Evolutionary conservation across 495 filamentous ascomycete genomes (phyloP).

Genomic region (Penicillium flavigenum): DNA sequence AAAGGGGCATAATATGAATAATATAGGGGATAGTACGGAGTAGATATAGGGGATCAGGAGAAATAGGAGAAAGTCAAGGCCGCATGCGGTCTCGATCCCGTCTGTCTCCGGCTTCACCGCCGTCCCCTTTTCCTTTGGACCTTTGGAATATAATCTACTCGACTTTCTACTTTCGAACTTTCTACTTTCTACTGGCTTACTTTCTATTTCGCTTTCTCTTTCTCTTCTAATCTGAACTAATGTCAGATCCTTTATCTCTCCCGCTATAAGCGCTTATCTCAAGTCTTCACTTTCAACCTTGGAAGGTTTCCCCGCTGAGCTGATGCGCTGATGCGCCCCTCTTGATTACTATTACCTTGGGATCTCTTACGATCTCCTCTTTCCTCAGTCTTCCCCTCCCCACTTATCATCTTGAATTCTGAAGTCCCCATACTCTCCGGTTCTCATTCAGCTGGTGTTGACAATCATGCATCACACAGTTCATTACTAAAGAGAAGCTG

Average conservation of each 20-base stretch:
- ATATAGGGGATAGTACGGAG: no score
- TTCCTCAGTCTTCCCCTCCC: no score
- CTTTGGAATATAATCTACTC: not conserved
- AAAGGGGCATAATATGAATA: not conserved
- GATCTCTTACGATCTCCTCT: not conserved
- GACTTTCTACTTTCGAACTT: not conserved
- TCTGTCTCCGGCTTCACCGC: conserved; percentile 16
- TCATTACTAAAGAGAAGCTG: conserved; percentile 14
- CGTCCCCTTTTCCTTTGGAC: conserved; percentile 12
- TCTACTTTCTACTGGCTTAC: not conserved
- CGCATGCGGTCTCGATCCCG: conserved; percentile 25
- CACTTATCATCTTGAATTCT: conserved; percentile 1
- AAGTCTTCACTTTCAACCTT: not conserved
- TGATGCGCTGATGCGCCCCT: conserved; percentile 1
- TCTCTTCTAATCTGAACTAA: not conserved
- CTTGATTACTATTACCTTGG: not conserved
- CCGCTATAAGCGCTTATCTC: conserved; percentile 14
- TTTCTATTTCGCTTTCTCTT: not conserved
- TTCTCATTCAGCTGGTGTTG: not conserved
- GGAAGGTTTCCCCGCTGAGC: conserved; percentile 8
- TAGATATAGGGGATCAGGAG: not conserved
- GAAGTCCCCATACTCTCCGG: not conserved
- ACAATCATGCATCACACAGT: conserved; percentile 24
- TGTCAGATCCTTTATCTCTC: conserved; percentile 1
- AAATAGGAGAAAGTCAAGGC: conserved; percentile 3